A percentile compares a stretch with the other conserved stretches of the same genome.
phyloP scores from a whole-genome alignment of 2,329 filamentous ascomycete genomes.

The Exophiala xenobiotica region DNA sequence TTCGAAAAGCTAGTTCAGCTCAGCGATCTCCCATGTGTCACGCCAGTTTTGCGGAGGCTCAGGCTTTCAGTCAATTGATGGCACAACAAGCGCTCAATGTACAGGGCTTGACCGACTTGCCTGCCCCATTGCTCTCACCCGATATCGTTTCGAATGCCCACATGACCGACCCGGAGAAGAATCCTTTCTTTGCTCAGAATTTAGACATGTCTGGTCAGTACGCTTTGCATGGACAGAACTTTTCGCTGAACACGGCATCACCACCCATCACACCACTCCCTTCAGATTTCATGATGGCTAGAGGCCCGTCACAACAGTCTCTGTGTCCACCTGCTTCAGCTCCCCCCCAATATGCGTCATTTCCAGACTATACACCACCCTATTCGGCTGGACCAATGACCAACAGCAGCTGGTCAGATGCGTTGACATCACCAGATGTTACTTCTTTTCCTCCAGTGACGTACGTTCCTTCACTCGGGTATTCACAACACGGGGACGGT shows the following conservation, averaged over 20 bases:
- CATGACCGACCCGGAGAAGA: constrained; percentile 29
- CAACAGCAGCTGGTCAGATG: constrained; percentile 44
- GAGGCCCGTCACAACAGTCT: constrained; percentile 30
- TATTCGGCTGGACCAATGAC: constrained; percentile 41
- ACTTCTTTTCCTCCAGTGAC: constrained; percentile 39
- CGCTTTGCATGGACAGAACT: constrained; percentile 16
- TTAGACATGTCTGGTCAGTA: constrained; percentile 16
- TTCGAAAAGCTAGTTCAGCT: constrained; percentile 46
- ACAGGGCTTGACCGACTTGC: constrained; percentile 15
- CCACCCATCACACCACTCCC: constrained; percentile 46
- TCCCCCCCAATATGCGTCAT: constrained; percentile 43
- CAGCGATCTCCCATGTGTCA: constrained; percentile 50
- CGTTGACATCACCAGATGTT: constrained; percentile 43
- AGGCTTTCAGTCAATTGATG: constrained; percentile 35
- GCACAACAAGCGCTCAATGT: constrained; percentile 23
- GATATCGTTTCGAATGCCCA: constrained; percentile 13
- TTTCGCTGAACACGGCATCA: constrained; percentile 36
- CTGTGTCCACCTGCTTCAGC: constrained; percentile 44
- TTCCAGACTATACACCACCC: constrained; percentile 41
- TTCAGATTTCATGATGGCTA: constrained; percentile 38
- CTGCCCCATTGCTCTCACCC: constrained; percentile 19
- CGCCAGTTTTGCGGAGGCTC: constrained; percentile 46
- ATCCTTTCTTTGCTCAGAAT: constrained; percentile 16
- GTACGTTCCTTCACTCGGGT: constrained; percentile 38
- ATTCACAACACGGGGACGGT: constrained; percentile 33